Base-by-base conservation (phyloP, 2,329 filamentous ascomycete species). In the Sporothrix brunneoviolacea region DNA sequence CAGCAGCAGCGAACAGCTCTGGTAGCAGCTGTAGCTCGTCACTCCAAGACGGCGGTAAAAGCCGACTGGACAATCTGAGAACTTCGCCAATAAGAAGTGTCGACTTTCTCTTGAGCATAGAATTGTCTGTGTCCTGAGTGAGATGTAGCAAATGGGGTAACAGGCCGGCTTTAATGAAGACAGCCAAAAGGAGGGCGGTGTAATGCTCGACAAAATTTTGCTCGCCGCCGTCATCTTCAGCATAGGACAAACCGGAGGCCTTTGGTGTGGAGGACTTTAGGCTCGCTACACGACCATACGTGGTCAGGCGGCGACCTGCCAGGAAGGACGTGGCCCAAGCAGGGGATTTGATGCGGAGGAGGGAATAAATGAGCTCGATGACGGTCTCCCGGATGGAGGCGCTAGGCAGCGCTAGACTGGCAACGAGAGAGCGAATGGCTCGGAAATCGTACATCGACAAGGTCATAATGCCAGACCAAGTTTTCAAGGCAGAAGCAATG, bases 291-390 rank as follows among this genome's bases (percentile, higher is more conserved):
- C 94, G 80, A n/a, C 91, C 91, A 65, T 98, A 98, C 0, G 93
- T 98, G 1, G 94, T 98, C 41, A 98, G 73, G 53, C 94, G 79
- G 57, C 93, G 81, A 8, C 93, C 94, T 32, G 94, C 93, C 41
- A 98, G 77, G 64, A 95, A 98, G 0, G 91, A 94, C 0, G 89
- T 91, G 8, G 93, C 94, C 93, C 93, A 98, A 8, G 90, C 84
- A 38, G 93, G 83, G 52, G 91, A 85, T 59, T 97, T 97, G 62
- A 98, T 96, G 32, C 91, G 83, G 46, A 98, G 68, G 3, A 84
- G 65, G 0, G 76, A 76, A 61, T 94, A 96, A 16, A 98, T 69
- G 12, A 98, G 72, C 64, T 98, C 93, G 54, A 98, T 76, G 16
- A 96, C 82, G 1, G 91, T 84, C 62, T 95, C 90, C 43, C 79